Conservation (phyloP, 805 yeast species). For the Lachancea meyersii region DNA sequence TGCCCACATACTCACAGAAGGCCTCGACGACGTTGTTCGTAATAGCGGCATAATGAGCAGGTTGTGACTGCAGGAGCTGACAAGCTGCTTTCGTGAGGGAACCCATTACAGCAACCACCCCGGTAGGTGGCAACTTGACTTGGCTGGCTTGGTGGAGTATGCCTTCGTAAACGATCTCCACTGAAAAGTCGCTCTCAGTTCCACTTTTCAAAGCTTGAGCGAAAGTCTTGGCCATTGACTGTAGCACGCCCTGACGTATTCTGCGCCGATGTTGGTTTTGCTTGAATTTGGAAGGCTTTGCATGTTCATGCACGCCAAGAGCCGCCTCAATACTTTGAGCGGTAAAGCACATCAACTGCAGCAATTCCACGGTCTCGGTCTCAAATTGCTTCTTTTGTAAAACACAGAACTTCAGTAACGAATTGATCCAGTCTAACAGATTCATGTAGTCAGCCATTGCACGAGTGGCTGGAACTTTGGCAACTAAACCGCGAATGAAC, state of each 20-base stretch:
- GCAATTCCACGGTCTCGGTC: slow-evolving; percentile 33
- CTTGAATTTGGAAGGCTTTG: slow-evolving; percentile 18
- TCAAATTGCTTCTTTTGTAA: slow-evolving; percentile 26
- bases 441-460: slow-evolving; percentile 55
- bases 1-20: slow-evolving; percentile 30
- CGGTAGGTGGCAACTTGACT: slow-evolving; percentile 31
- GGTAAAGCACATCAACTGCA: slow-evolving; percentile 36
- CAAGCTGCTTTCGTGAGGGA: slow-evolving; percentile 30
- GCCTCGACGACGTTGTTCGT: slow-evolving; percentile 18
- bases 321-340: slow-evolving; percentile 26
- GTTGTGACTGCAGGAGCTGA: slow-evolving; percentile 20
- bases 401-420: slow-evolving; percentile 27
- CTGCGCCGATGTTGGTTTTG: slow-evolving; percentile 38
- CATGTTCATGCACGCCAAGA: slow-evolving; percentile 22
- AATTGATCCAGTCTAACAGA: slow-evolving; percentile 51
- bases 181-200: slow-evolving; percentile 8
- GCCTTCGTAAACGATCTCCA: neutral
- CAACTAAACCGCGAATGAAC: slow-evolving; percentile 34
- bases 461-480: slow-evolving; percentile 34
- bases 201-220: slow-evolving; percentile 15
- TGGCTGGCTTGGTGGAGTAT: neutral
- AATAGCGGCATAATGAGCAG: slow-evolving; percentile 18
- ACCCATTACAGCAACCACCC: slow-evolving; percentile 34
- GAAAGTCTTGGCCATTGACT: slow-evolving; percentile 25
- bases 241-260: slow-evolving; percentile 33